Conservation (phyloP, 768 basidiomycete genomes). For the Dendrothele bispora region DNA sequence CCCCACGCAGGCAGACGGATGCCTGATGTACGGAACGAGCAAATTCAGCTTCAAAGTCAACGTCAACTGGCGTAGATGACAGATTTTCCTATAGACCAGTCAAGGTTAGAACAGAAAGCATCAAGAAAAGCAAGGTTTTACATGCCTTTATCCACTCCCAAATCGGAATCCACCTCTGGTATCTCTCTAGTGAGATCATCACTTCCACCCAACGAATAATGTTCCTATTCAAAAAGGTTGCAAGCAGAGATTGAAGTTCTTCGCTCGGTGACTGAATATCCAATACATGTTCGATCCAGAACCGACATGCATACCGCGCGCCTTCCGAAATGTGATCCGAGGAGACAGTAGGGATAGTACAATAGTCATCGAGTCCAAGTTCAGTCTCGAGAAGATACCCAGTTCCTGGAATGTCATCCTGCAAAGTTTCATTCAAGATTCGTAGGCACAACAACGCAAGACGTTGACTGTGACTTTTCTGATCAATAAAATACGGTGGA, state of each 20-base stretch:
- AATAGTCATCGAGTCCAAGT: too few species aligned
- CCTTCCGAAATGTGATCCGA: not conserved
- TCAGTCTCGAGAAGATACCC: not conserved
- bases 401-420: not conserved
- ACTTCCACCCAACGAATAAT: not conserved
- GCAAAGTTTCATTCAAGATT: not conserved
- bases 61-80: too few species aligned
- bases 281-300: not conserved
- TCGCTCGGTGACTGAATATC: too few species aligned
- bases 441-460: not conserved
- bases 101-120: too few species aligned
- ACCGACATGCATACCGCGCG: not conserved
- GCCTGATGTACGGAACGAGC: not conserved
- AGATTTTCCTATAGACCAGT: too few species aligned
- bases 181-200: not conserved
- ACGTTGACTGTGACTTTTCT: not conserved
- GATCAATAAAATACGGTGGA: not conserved
- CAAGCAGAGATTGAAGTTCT: too few species aligned
- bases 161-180: not conserved
- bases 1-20: not conserved
- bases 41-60: not conserved
- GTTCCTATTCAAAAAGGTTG: too few species aligned
- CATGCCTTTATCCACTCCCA: not conserved
- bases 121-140: too few species aligned
- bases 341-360: not conserved